Base-by-base conservation (phyloP, 2,329 filamentous ascomycete genomes). In the Capronia coronata region DNA sequence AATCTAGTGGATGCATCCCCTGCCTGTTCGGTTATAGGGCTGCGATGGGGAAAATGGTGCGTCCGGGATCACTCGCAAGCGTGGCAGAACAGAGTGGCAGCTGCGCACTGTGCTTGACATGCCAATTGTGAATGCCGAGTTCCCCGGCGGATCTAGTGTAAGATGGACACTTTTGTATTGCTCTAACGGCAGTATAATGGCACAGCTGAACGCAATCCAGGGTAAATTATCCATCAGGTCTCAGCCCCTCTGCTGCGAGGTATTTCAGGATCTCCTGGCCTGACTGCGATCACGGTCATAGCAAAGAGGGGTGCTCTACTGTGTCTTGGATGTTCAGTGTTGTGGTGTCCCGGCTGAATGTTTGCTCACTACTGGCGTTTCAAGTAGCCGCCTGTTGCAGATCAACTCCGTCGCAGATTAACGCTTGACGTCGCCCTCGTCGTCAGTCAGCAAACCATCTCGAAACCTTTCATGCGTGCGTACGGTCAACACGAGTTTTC, bases 351-450 rank as follows among this genome's bases (percentile, higher is more conserved):
- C 16, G 46, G 9, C 14, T 25, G 42, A 21, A 9, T 29, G 32
- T 25, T 35, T 27, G 25, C 8, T 37, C 8, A 7, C 34, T 37
- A 44, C 25, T 45, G 39, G 52, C 47, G 53, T 55, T 55, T 55
- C 53, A 55, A 27, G 43, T 55, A 52, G 49, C 53, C 53, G 53
- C 53, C 53, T 32, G 49, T 55, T 48, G 53, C 49, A 55, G 53
- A 55, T 55, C 49, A 52, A 37, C 25, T 34, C 29, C 49, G 32
- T 43, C 40, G 25, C 19, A 23, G 46, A 30, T 44, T 21, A 44
- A 43, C 44, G 43, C 43, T 46, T 51, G 52, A 54, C 45, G 52
- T 48, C 43, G 47, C 29, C 51, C 51, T 48, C 47, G 43, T 50
- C 47, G 48, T 35, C 46, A 37, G 43, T 38, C 43, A 46, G 37